Evolutionary conservation across 1,284 basidiomycete genomes (phyloP).

Genomic region (Cutaneotrichosporon cutaneum): DNA sequence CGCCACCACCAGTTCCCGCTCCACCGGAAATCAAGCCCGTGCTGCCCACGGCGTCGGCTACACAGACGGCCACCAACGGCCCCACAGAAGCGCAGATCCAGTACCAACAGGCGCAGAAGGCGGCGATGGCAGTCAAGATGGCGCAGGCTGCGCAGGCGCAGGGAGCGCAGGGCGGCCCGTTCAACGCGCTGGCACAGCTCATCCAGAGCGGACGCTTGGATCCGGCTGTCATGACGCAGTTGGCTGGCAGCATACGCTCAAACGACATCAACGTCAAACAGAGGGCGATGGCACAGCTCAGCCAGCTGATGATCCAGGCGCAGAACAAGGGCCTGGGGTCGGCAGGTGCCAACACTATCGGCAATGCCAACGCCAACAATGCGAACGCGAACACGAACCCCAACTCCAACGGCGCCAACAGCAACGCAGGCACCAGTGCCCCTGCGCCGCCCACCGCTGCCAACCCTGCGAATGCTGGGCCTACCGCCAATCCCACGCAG

Average conservation of each 20-base stretch:
- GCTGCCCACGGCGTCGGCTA: not conserved
- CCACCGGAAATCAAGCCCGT: slow-evolving; percentile 5
- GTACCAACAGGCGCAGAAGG: slow-evolving; percentile 27
- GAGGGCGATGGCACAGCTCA: slow-evolving; percentile 22
- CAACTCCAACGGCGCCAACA: slow-evolving; percentile 10
- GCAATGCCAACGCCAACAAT: slow-evolving; percentile 8
- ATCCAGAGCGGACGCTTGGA: slow-evolving; percentile 22
- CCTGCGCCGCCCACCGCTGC: not conserved
- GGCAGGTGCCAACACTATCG: not conserved
- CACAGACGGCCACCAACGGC: not conserved
- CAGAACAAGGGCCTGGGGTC: slow-evolving; percentile 7
- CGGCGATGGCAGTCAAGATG: slow-evolving; percentile 26
- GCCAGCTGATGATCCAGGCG: slow-evolving; percentile 17
- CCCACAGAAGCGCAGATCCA: slow-evolving; percentile 27
- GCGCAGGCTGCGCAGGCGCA: slow-evolving; percentile 19
- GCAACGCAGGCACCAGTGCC: not conserved
- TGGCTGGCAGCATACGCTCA: slow-evolving; percentile 18
- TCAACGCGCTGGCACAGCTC: slow-evolving; percentile 16
- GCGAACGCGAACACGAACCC: not conserved
- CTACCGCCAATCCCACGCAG: not conserved
- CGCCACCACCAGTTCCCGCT: not conserved
- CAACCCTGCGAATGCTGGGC: not conserved
- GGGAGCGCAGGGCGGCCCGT: slow-evolving; percentile 9
- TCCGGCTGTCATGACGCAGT: slow-evolving; percentile 23
- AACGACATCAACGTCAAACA: slow-evolving; percentile 16